These are phyloP conservation scores for Xylariaceae sp. DNA, from an alignment of 2,329 filamentous ascomycete species.

Conservation along the genomic window DNA sequence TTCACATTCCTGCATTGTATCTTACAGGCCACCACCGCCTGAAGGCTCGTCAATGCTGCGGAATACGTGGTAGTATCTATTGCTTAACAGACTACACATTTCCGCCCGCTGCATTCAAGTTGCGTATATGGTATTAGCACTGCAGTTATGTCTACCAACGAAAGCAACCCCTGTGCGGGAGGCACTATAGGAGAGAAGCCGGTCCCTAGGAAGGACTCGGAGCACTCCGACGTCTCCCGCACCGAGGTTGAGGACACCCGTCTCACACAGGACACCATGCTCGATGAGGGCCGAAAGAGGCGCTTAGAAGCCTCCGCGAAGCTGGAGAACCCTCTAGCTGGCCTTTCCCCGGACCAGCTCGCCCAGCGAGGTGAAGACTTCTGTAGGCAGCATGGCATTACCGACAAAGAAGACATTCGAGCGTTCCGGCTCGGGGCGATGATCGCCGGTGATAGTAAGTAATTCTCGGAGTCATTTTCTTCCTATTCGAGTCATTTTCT, in stretches of 20 bases:
- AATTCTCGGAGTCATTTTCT: too few species aligned
- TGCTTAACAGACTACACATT: background rate
- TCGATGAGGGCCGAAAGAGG: slow-evolving; percentile 38
- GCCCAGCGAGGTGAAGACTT: slow-evolving; percentile 64
- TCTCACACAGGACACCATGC: slow-evolving; percentile 24
- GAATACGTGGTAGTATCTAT: background rate
- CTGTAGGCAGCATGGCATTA: slow-evolving; percentile 60
- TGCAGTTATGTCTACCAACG: slow-evolving; percentile 14
- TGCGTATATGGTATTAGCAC: background rate
- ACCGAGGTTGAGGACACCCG: slow-evolving; percentile 38
- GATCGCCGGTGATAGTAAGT: slow-evolving; percentile 60
- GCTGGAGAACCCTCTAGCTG: slow-evolving; percentile 51
- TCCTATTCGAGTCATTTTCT: too few species aligned
- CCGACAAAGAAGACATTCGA: slow-evolving; percentile 61
- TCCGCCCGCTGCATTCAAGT: background rate
- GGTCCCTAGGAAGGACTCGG: slow-evolving; percentile 33
- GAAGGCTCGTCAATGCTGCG: background rate
- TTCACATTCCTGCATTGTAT: background rate
- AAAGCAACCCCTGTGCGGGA: background rate
- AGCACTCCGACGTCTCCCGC: slow-evolving; percentile 36
- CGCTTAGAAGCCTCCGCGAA: slow-evolving; percentile 47
- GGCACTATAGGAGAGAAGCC: slow-evolving; percentile 5
- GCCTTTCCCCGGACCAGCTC: slow-evolving; percentile 53
- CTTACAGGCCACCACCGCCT: background rate
- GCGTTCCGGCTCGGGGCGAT: slow-evolving; percentile 67